Conservation (phyloP, 331 rosid genomes). For the Erythrophleum ivorense region DNA sequence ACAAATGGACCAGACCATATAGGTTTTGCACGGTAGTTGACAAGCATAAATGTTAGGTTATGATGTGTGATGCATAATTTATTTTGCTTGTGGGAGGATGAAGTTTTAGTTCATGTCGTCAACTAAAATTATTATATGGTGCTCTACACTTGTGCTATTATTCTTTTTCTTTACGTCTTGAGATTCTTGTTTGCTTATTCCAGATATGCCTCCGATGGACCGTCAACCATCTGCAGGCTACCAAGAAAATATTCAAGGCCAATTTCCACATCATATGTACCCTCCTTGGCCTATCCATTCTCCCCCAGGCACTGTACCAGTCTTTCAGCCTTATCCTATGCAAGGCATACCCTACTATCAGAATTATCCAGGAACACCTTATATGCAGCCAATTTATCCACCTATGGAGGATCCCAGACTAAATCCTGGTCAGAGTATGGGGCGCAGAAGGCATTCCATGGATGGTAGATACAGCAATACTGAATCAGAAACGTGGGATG, state of each 20-base stretch:
- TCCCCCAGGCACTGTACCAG: slow-evolving; percentile 80
- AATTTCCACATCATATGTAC: slow-evolving; percentile 82
- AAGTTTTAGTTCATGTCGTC: slow-evolving; percentile 8
- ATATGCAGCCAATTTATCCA: slow-evolving; percentile 79
- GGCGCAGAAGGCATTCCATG: slow-evolving; percentile 85
- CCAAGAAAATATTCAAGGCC: slow-evolving; percentile 83
- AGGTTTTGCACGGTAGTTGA: slow-evolving; percentile 1
- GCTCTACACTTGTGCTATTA: slow-evolving; percentile 9
- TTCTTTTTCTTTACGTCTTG: slow-evolving; percentile 31
- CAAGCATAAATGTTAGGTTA: not conserved
- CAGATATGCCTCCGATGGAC: slow-evolving; percentile 71
- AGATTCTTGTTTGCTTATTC: slow-evolving; percentile 41
- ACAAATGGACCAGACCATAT: slow-evolving; percentile 3
- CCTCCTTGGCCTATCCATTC: slow-evolving; percentile 97
- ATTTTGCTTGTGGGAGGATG: slow-evolving; percentile 1
- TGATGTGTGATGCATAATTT: not conserved
- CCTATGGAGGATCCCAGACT: slow-evolving; percentile 69
- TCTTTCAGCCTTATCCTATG: slow-evolving; percentile 81
- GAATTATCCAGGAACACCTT: slow-evolving; percentile 79
- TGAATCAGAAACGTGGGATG: slow-evolving; percentile 68
- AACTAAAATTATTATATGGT: slow-evolving; percentile 22
- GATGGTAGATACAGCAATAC: slow-evolving; percentile 65
- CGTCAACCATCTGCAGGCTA: slow-evolving; percentile 63
- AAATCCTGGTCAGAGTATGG: slow-evolving; percentile 56
- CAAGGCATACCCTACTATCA: slow-evolving; percentile 97